Evolutionary conservation across 2,329 filamentous ascomycete genomes (phyloP), one percentile per base, ranked within the genome.

Genomic region (Colletotrichum sidae): DNA sequence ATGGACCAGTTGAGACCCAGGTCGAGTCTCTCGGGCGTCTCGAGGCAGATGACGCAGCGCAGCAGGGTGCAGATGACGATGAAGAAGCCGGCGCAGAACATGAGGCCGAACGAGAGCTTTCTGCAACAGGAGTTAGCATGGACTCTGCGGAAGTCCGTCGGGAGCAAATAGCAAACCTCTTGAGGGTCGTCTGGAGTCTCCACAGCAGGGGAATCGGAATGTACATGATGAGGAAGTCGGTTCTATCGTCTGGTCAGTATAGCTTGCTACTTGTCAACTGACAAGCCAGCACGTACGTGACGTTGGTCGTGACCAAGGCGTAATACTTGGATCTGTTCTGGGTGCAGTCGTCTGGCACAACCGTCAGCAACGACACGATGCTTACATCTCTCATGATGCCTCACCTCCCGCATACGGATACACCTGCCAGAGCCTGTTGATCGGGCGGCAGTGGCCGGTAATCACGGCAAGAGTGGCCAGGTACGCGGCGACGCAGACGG

Each of bases 11-110:
- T 65, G 6, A 65, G 6, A 12, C 61, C 61, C 4, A 60, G 25
- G 39, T 65, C 56, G 41, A 63, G 56, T 39, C 62, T 58, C n/a
- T 60, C 62, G 6, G 65, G 50, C 9, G 56, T 64, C 10, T 42
- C 46, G 38, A 68, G 17, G 34, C 57, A 63, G 38, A 60, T 68
- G 10, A 64, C 46, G 51, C 63, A 66, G 34, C 68, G 68, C 4
- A 70, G 60, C 2, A 69, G 15, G 15, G 67, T 67, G 54, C 62
- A 67, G 11, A 65, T 56, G 12, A 69, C 53, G 33, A 70, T 67
- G 47, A 70, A 69, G 55, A 69, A 56, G 46, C 68, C 68, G 12
- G 67, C 67, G 55, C 58, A 65, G 44, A 70, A 68, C 55, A 70
- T 63, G n/a, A 60, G 10, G 1, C 57, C 65, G 25, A 70, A 62